A percentile compares a stretch with the other conserved stretches of the same genome.
phyloP scores from a whole-genome alignment of 495 filamentous ascomycete species.

The Hypoxylon fragiforme region DNA sequence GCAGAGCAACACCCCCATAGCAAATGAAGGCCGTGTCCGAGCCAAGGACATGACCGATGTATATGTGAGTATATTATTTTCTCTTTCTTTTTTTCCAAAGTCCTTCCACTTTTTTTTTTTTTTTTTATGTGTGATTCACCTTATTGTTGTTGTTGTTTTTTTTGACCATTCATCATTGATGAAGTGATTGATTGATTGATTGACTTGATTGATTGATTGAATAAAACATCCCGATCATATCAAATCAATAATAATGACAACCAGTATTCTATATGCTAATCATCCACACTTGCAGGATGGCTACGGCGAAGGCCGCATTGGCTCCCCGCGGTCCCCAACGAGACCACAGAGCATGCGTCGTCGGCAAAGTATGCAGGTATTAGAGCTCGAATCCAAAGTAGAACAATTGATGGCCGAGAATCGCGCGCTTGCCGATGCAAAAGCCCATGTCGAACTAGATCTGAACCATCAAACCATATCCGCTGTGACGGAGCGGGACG shows the following conservation, averaged over 20 bases:
- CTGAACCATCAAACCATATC: slow-evolving; percentile 46
- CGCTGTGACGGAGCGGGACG: slow-evolving; percentile 66
- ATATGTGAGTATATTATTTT: slow-evolving; percentile 69
- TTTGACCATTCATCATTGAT: too few relatives aligned
- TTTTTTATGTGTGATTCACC: background rate
- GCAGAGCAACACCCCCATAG: slow-evolving; percentile 72
- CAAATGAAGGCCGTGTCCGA: slow-evolving; percentile 84
- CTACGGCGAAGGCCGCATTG: slow-evolving; percentile 85
- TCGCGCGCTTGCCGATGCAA: slow-evolving; percentile 71
- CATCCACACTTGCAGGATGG: slow-evolving; percentile 67
- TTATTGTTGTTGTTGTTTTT: slow-evolving; percentile 18
- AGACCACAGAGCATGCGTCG: slow-evolving; percentile 94
- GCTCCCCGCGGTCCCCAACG: slow-evolving; percentile 88
- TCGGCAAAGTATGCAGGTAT: slow-evolving; percentile 93
- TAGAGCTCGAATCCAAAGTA: slow-evolving; percentile 74
- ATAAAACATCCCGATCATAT: too few relatives aligned
- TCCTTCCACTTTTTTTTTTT: background rate
- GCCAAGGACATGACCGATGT: slow-evolving; percentile 87
- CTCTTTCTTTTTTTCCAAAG: background rate
- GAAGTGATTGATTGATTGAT: too few relatives aligned
- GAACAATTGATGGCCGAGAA: slow-evolving; percentile 85
- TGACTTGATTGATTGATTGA: too few relatives aligned
- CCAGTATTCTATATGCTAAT: slow-evolving; percentile 25
- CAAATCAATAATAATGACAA: slow-evolving; percentile 8
- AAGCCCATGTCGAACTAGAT: slow-evolving; percentile 63